Base-by-base conservation (phyloP, 192 early-diverging fungal genomes). In the Backusella tuberculispora region DNA sequence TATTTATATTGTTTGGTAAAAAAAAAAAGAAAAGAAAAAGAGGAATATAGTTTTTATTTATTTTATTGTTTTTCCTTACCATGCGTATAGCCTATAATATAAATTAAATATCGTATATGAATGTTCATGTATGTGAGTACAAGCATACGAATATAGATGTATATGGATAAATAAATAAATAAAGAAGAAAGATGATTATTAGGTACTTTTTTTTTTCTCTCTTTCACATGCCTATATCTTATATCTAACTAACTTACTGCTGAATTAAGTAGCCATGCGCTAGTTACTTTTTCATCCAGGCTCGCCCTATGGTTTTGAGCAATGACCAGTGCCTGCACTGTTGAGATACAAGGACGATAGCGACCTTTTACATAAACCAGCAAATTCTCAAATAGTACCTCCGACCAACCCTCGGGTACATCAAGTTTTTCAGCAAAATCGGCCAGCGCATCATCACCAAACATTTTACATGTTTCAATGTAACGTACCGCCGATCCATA, bases 21-120 rank as follows among this genome's bases (percentile, higher is more conserved):
- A 12, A 56, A 5, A 45, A 45, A 14, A 44, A 42, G 15, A n/a
- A 43, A 34, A 14, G 38, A 70, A 46, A n/a, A 34, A 70, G 15
- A 45, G n/a, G 4, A 5, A 4, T 43, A 43, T 6, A 56, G 7
- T 8, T 8, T 56, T 10, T 21, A 24, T 56, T 21, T 56, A 21
- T 13, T 3, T 21, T 4, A 56, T 21, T 56, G 14, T n/a, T 65
- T 15, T 15, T 43, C 9, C 19, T 45, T 44, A 63, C 41, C 56
- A 91, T 89, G 37, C 90, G 78, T 15, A 87, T 88, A 45, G 91
- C 90, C 76, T 71, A 66, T 72, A 44, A 19, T 40, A 41, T 26
- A 19, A 24, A 29, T 29, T 29, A 46, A 46, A 26, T 60, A 60
- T 24, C 2, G 29, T 34, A 34, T 34, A 34, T 34, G 29, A 1